phyloP scores from a whole-genome alignment of 1,139 yeast genomes.

The Debaryomyces robertsiae region DNA sequence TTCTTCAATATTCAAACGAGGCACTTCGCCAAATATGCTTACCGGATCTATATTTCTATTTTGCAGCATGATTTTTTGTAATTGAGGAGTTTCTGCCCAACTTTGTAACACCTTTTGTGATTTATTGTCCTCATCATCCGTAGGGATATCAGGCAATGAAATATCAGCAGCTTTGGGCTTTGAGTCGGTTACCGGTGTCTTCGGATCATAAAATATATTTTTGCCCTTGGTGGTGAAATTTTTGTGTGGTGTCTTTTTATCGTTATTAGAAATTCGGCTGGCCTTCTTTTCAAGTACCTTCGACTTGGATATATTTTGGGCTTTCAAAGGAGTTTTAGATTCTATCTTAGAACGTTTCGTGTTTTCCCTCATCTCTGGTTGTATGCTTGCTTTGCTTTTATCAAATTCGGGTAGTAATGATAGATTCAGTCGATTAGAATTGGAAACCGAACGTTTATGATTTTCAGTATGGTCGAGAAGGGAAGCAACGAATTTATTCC shows the following conservation, averaged over 20 bases:
- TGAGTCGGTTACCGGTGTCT: conserved; percentile 14
- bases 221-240: conserved; percentile 10
- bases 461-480: neutral
- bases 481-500: neutral
- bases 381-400: neutral
- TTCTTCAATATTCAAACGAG: conserved; percentile 67
- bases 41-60: conserved; percentile 73
- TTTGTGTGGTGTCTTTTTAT: conserved; percentile 12
- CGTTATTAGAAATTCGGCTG: conserved; percentile 13
- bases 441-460: neutral
- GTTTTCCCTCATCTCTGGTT: conserved; percentile 1
- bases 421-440: conserved; percentile 1
- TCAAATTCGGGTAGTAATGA: neutral
- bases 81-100: conserved; percentile 75
- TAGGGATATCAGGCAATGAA: conserved; percentile 48
- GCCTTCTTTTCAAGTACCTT: conserved; percentile 15
- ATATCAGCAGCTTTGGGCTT: conserved; percentile 18
- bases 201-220: conserved; percentile 9
- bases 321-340: conserved; percentile 13
- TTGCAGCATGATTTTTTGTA: conserved; percentile 50
- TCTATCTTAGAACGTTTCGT: conserved; percentile 11
- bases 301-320: conserved; percentile 7
- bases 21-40: conserved; percentile 75
- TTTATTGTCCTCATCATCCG: conserved; percentile 61
- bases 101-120: conserved; percentile 48